phyloP scores from a whole-genome alignment of 2,329 filamentous ascomycete species.

The Elsinoe necatrix region DNA sequence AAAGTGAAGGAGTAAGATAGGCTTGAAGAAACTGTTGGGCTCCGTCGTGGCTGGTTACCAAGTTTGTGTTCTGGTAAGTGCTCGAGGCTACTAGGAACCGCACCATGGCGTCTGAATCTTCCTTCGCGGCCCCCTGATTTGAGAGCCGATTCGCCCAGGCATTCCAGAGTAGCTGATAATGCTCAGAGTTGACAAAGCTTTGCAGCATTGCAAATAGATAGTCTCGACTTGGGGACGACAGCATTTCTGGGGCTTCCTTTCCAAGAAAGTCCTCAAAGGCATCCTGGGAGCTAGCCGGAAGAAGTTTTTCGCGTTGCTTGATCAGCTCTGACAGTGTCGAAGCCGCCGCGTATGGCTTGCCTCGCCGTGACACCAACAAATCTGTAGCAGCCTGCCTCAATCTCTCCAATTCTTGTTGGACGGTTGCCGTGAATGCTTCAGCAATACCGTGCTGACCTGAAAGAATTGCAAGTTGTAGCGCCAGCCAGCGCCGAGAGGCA shows the following conservation, averaged over 20 bases:
- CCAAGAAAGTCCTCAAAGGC: slow-evolving; percentile 42
- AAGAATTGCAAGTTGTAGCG: slow-evolving; percentile 41
- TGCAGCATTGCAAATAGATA: slow-evolving; percentile 60
- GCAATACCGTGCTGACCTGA: slow-evolving; percentile 22
- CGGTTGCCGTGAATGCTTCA: slow-evolving; percentile 19
- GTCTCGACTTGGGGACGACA: slow-evolving; percentile 60
- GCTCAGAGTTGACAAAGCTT: slow-evolving; percentile 31
- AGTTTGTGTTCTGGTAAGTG: background rate
- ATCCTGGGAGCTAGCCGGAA: slow-evolving; percentile 38
- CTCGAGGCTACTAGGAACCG: background rate
- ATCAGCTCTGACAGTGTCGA: slow-evolving; percentile 48
- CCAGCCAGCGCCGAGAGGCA: slow-evolving; percentile 56
- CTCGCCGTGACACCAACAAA: slow-evolving; percentile 46
- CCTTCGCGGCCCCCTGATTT: background rate
- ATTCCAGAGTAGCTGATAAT: slow-evolving; percentile 25
- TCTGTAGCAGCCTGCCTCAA: slow-evolving; percentile 44
- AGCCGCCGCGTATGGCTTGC: slow-evolving; percentile 59
- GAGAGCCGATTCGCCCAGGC: slow-evolving; percentile 2
- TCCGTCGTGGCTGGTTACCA: background rate
- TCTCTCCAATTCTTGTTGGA: slow-evolving; percentile 32
- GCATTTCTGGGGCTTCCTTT: slow-evolving; percentile 49
- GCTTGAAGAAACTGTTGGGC: background rate
- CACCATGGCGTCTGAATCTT: background rate
- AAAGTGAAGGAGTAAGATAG: background rate
- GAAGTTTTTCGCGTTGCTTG: slow-evolving; percentile 34